phyloP scores from a whole-genome alignment of 345 rosid genomes.

The Brassica incana region DNA sequence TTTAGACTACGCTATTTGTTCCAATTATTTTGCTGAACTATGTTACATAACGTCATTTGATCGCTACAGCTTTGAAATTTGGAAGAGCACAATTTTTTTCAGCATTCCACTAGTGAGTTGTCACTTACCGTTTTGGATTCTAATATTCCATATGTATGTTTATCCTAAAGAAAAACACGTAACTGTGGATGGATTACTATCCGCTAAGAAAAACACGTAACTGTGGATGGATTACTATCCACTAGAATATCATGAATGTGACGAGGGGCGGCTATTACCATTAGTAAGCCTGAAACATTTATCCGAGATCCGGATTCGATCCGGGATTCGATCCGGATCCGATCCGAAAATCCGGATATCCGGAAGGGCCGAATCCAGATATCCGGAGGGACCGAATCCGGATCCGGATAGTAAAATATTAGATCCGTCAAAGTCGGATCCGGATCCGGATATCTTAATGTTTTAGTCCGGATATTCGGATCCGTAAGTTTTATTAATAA shows the following conservation, averaged over 20 bases:
- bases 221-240: neutral
- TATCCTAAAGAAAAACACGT: conserved; percentile 9
- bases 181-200: conserved; percentile 5
- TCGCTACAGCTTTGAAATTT: neutral
- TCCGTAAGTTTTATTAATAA: too few relatives aligned
- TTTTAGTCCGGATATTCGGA: too few relatives aligned
- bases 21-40: neutral
- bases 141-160: conserved; percentile 24
- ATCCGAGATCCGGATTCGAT: too few relatives aligned
- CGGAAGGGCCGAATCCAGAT: too few relatives aligned
- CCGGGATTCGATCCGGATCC: too few relatives aligned
- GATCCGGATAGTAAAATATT: too few relatives aligned
- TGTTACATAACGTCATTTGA: neutral
- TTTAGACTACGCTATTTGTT: neutral
- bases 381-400: too few relatives aligned
- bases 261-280: neutral
- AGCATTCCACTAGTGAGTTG: conserved; percentile 27
- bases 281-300: too few relatives aligned
- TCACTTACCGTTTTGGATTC: conserved; percentile 16
- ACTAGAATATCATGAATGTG: conserved; percentile 15
- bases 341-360: too few relatives aligned
- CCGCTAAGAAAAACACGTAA: neutral
- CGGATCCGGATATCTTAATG: too few relatives aligned
- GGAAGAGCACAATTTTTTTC: neutral
- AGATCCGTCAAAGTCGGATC: too few relatives aligned